Base-by-base conservation (phyloP, 345 rosid species). In the Lepidium didymum region DNA sequence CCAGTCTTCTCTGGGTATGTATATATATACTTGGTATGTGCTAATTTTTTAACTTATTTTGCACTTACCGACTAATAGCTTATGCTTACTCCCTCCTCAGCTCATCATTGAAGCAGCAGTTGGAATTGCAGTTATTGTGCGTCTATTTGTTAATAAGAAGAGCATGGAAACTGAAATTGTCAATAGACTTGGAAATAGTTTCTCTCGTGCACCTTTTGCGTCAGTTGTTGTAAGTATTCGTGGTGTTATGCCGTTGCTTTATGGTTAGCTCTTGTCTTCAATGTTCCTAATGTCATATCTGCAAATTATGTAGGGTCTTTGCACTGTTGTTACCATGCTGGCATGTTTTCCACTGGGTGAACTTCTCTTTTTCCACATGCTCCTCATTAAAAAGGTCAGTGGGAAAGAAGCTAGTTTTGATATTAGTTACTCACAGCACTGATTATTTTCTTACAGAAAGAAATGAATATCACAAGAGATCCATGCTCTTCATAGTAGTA, bases 141-240 rank as follows among this genome's bases (percentile, higher is more conserved):
- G 96, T 25, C 86, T 91, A 82, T 92, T 90, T 75, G 85, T 80
- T 64, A 72, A 81, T 50, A 87, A 88, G 83, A 81, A 83, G 77
- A 83, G 80, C 73, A 90, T 92, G 98, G 76, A 80, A 70, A 69
- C 90, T 41, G 89, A 87, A 71, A 90, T 90, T 77, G 78, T 90
- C 65, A 89, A 92, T 52, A 92, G 93, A 74, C 98, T 92, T 60
- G 98, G 98, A 80, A 88, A 88, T 64, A 90, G 96, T 65, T 92
- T 92, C 83, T 92, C 98, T 41, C 87, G 86, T 42, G 87, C 92
- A 14, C 93, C 96, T 42, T 84, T 92, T 59, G 96, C 93, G 4
- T 78, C 91, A 54, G 91, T 90, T 68, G 96, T 92, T 90, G 96
- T 92, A 87, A 55, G 45, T 70, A n/a, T 74, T 63, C 5, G 18